Conservation (phyloP, 331 rosid species). For the Acacia concinna region DNA sequence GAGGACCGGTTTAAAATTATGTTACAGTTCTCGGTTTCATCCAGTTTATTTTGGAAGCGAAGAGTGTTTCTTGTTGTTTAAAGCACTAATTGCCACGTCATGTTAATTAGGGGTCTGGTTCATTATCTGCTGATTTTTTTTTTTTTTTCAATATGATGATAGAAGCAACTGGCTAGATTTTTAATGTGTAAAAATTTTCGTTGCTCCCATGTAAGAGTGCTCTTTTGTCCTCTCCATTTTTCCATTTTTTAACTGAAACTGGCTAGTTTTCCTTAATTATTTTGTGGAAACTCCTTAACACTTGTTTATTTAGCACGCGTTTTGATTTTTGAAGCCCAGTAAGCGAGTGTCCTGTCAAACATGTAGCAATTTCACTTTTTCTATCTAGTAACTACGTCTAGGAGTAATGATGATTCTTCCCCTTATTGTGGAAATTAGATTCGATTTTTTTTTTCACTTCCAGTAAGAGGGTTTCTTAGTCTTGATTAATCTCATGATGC, state of each 20-base stretch:
- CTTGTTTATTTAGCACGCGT: background rate
- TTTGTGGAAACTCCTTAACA: background rate
- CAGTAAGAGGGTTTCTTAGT: background rate
- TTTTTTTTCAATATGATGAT: background rate
- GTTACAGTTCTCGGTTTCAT: conserved; percentile 7
- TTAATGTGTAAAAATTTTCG: background rate
- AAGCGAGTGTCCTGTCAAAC: background rate
- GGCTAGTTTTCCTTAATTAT: background rate
- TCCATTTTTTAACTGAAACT: conserved; percentile 2
- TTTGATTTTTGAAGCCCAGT: background rate
- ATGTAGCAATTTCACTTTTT: background rate
- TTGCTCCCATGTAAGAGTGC: background rate
- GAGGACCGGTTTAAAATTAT: conserved; percentile 15
- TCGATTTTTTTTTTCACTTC: background rate
- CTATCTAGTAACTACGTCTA: background rate
- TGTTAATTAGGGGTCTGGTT: background rate
- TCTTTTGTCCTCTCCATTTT: background rate
- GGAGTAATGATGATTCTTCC: conserved; percentile 16
- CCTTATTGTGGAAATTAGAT: background rate
- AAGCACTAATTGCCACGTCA: conserved; percentile 10
- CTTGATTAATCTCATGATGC: background rate
- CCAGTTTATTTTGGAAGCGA: conserved; percentile 10
- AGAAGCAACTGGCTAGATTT: background rate
- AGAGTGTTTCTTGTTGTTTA: conserved; percentile 21
- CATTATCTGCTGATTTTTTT: background rate